Evolutionary conservation across 106 monocot genomes (phyloP), one percentile per base, ranked within the genome.

Genomic region (Hemerocallis citrina): DNA sequence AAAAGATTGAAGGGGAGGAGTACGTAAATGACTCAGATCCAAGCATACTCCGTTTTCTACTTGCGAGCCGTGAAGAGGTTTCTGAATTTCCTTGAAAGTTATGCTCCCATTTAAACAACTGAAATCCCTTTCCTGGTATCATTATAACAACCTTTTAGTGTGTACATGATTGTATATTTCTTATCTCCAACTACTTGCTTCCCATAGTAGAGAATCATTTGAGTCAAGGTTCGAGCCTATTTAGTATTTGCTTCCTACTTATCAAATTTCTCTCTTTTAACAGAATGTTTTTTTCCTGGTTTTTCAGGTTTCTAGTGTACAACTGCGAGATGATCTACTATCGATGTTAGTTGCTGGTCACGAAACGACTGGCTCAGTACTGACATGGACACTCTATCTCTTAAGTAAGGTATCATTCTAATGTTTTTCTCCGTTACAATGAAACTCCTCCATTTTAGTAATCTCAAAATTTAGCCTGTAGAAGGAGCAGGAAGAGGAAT

Each of bases 291-390:
- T 34, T 15, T 24, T 9, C 30, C 55, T 47, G 15, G n/a, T n/a
- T n/a, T 57, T 76, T 38, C 83, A 96, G 96, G 91, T 96, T 72
- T 81, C 81, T 24, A 96, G 96, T 55, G 63, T 77, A 44, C 96
- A 96, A 65, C 64, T 96, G 55, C 52, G 96, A 64, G 96, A 96
- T 75, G 91, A 91, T 62, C 77, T 96, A 38, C 68, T 96, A 40
- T 96, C 96, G 13, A 91, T 96, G 96, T 69, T 96, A 36, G 91
- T 96, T 78, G 96, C 96, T 70, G 96, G 96, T 25, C 91, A 96
- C 70, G 96, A 96, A 74, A 96, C 96, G 49, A 96, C 96, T 59
- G 91, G 87, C 21, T 96, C 96, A 13, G 96, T 91, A 20, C 68
- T 96, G 48, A 96, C 96, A 64, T 96, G 96, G 96, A 91, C 96